Conservation (phyloP, 1,139 yeast genomes). For the Kazachstania sp. region DNA sequence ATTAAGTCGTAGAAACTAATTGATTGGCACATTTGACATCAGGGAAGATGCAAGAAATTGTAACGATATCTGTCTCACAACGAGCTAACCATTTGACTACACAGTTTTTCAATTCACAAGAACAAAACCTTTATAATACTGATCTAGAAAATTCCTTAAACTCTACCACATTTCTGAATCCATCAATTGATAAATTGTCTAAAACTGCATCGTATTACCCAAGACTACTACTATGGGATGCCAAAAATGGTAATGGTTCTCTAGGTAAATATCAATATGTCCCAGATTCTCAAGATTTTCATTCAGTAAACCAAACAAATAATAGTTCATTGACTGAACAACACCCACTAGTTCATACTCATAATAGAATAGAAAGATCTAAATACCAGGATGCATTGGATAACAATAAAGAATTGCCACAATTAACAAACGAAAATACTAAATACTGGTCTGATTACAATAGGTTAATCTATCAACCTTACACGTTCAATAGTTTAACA, state of each 20-base stretch:
- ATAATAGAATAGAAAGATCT: slow-evolving; percentile 36
- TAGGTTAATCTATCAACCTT: slow-evolving; percentile 59
- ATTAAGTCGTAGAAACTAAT: not conserved
- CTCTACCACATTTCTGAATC: slow-evolving; percentile 39
- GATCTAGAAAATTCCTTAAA: slow-evolving; percentile 41
- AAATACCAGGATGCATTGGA: slow-evolving; percentile 60
- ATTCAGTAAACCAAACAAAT: slow-evolving; percentile 16
- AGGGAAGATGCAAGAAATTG: slow-evolving; percentile 53
- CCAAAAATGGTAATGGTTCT: slow-evolving; percentile 56
- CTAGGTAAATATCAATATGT: slow-evolving; percentile 45
- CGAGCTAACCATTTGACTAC: slow-evolving; percentile 63
- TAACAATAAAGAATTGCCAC: slow-evolving; percentile 34
- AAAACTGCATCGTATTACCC: slow-evolving; percentile 64
- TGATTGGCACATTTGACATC: not conserved
- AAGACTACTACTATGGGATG: slow-evolving; percentile 70
- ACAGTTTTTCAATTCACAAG: slow-evolving; percentile 80
- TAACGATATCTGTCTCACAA: slow-evolving; percentile 65
- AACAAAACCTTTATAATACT: slow-evolving; percentile 44
- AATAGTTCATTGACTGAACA: slow-evolving; percentile 6
- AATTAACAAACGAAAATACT: slow-evolving; percentile 38
- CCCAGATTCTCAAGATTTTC: slow-evolving; percentile 25
- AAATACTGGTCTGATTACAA: slow-evolving; percentile 78
- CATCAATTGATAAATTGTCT: slow-evolving; percentile 33
- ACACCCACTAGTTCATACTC: slow-evolving; percentile 21
- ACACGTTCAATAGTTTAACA: slow-evolving; percentile 43